phyloP scores from a whole-genome alignment of 805 yeast genomes.

The Teunomyces lycoperdinae region DNA sequence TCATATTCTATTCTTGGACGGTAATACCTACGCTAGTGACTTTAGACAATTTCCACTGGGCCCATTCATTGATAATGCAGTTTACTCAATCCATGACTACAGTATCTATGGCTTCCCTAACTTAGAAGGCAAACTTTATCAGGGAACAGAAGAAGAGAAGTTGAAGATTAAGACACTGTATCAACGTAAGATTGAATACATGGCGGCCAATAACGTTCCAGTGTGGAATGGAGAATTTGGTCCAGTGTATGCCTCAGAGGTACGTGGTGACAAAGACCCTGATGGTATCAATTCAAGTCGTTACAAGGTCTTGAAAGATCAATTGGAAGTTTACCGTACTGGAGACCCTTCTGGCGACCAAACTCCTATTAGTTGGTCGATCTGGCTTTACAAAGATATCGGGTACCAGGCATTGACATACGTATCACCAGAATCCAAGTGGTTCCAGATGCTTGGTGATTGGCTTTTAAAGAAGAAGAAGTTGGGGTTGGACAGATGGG shows the following conservation, averaged over 20 bases:
- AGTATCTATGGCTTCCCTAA: constrained; percentile 45
- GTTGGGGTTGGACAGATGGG: constrained; percentile 51
- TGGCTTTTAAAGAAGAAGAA: constrained; percentile 42
- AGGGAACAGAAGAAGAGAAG: constrained; percentile 33
- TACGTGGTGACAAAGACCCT: constrained; percentile 40
- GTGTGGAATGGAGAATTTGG: constrained; percentile 58
- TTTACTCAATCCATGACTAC: constrained; percentile 52
- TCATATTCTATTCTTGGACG: constrained; percentile 50
- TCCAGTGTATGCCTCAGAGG: constrained; percentile 45
- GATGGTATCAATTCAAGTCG: constrained; percentile 38
- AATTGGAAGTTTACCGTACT: constrained; percentile 39
- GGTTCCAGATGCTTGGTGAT: constrained; percentile 40
- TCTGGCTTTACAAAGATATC: constrained; percentile 53
- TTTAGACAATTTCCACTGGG: constrained; percentile 44
- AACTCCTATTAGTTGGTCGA: constrained; percentile 47
- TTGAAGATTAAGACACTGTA: constrained; percentile 37
- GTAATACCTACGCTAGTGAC: constrained; percentile 51
- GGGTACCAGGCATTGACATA: constrained; percentile 51
- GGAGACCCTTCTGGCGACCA: constrained; percentile 51
- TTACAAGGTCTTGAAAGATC: constrained; percentile 44
- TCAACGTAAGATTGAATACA: constrained; percentile 43
- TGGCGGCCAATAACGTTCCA: constrained; percentile 39
- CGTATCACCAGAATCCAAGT: constrained; percentile 44
- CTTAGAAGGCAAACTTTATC: constrained; percentile 27
- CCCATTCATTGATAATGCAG: constrained; percentile 38